Base-by-base conservation (phyloP, 441 rosid genomes). In the Omphalea diandra region DNA sequence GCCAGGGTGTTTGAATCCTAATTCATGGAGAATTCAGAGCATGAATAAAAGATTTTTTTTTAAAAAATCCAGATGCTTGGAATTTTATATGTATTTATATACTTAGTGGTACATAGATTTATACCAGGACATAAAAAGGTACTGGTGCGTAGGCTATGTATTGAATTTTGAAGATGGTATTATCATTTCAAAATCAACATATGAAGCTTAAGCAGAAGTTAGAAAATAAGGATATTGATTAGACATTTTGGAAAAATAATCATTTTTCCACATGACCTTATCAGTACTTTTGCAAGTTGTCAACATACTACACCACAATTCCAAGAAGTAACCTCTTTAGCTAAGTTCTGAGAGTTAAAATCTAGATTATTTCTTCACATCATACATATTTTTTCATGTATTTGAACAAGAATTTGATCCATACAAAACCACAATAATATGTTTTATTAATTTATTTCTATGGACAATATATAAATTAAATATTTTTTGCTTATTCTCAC, bases 301-400 rank as follows among this genome's bases (percentile, higher is more conserved):
- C 83, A 73, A 76, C 57, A 55, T 63, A 56, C 43, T 26, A 69
- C 72, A 52, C 52, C 35, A 65, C 65, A 57, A 75, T 53, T 70
- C 74, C 74, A 59, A 67, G 68, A 67, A 61, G 50, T 41, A 38
- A 63, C 24, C 8, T 31, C 62, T 24, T 15, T 26, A 31, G n/a
- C 63, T 43, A 50, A 31, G 26, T 0, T n/a, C n/a, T n/a, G n/a
- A n/a, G n/a, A n/a, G n/a, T n/a, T n/a, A n/a, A n/a, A n/a, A n/a
- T n/a, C n/a, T n/a, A n/a, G n/a, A n/a, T n/a, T n/a, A n/a, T n/a
- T n/a, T n/a, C n/a, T n/a, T n/a, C n/a, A n/a, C n/a, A n/a, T n/a
- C n/a, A n/a, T n/a, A n/a, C n/a, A n/a, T n/a, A n/a, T n/a, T n/a
- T n/a, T n/a, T n/a, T n/a, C n/a, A n/a, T n/a, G n/a, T n/a, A n/a